These are phyloP conservation scores for Acanthamoeba castellanii DNA, from an alignment of 208 protist genomes.

Conservation along the genomic window DNA sequence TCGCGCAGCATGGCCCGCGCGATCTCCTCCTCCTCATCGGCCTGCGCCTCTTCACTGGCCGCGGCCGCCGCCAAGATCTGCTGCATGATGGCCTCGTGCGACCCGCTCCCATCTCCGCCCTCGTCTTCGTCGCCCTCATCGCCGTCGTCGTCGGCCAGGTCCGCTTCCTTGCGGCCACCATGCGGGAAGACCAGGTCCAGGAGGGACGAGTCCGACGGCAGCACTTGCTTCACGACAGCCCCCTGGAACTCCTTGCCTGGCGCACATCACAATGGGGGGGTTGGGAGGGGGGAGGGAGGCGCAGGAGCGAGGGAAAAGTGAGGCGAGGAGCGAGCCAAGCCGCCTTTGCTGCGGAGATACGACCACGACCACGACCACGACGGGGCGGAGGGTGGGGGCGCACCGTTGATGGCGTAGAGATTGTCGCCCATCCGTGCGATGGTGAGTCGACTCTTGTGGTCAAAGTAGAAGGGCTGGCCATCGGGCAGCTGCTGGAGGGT, in stretches of 20 bases:
- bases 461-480: not conserved
- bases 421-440: not conserved
- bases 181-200: conserved; percentile 16
- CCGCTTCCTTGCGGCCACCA: not conserved
- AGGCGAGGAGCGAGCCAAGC: too few species aligned
- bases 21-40: not conserved
- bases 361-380: too few species aligned
- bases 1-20: not conserved
- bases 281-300: too few species aligned
- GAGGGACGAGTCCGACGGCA: conserved; percentile 7
- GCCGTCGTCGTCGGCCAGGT: not conserved
- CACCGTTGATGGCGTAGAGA: not conserved
- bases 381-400: too few species aligned
- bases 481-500: conserved; percentile 4
- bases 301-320: too few species aligned
- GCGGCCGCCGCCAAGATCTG: not conserved
- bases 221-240: not conserved
- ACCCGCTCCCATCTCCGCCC: not conserved
- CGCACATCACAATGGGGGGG: too few species aligned
- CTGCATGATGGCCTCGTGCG: not conserved
- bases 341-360: too few species aligned
- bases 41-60: not conserved
- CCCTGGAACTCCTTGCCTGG: not conserved
- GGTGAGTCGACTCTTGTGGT: not conserved
- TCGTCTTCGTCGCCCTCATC: not conserved